Base-by-base conservation (phyloP, 2,329 filamentous ascomycete species). In the Neoascochyta sp. region DNA sequence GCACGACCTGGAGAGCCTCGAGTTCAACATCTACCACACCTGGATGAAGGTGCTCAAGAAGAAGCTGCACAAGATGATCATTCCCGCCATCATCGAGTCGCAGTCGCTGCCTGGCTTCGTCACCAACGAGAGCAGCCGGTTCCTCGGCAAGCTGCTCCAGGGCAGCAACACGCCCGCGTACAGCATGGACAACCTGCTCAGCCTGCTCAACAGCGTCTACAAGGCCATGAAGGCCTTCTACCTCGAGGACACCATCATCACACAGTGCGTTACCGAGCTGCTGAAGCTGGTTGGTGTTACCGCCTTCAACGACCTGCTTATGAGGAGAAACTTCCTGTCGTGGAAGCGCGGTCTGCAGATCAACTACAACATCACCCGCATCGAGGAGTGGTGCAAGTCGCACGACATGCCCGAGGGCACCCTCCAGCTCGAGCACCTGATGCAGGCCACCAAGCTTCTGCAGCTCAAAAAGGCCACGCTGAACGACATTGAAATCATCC, bases 31-130 rank as follows among this genome's bases (percentile, higher is more conserved):
- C 54, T 98, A 98, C 68, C 92, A 98, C 68, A 98, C 92, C 15
- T 98, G 92, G 92, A 98, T 98, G 92, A 98, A 98, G 75, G 86
- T 95, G 34, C 71, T 98, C 57, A 98, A 98, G 78, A 95, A 95
- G 80, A 95, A 94, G 71, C 76, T 98, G 43, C 87, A 93, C 56
- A 96, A 96, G 77, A 98, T 98, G 92, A 93, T 98, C 57, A 94
- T 98, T 30, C 92, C 92, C 1, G 92, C 92, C 33, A 98, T 98
- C 63, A 98, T 98, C 57, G 92, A 98, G 65, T 96, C 90, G 26
- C 92, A 98, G 65, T 96, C 92, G 14, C 80, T 98, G 41, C 92
- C 92, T 29, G 92, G 92, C 50, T 98, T 98, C 64, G 92, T 98
- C 48, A 98, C 92, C 37, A 98, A 93, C 65, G 92, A 98, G 71